Conservation (phyloP, 345 rosid species). For the Brassica rapa region DNA sequence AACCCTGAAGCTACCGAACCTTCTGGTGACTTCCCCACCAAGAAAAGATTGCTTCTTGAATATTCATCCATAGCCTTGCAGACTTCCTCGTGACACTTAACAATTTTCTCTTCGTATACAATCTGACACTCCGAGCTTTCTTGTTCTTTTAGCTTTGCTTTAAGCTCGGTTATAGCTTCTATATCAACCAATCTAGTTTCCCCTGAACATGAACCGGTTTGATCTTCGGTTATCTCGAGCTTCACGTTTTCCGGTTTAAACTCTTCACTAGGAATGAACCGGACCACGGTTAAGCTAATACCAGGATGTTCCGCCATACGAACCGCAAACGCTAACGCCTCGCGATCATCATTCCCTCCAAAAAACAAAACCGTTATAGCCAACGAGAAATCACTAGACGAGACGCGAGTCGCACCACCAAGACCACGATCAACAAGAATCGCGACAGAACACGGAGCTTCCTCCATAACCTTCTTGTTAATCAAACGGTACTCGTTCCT, state of each 20-base stretch:
- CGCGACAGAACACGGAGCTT: constrained; percentile 75
- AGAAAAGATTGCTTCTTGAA: constrained; percentile 49
- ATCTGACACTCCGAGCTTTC: constrained; percentile 29
- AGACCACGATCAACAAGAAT: constrained; percentile 85
- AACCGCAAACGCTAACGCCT: constrained; percentile 74
- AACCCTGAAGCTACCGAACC: constrained; percentile 45
- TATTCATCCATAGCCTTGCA: constrained; percentile 35
- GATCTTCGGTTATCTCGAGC: constrained; percentile 40
- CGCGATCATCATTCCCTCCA: constrained; percentile 81
- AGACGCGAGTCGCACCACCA: constrained; percentile 69
- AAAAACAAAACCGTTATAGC: constrained; percentile 63
- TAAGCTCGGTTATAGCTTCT: constrained; percentile 42
- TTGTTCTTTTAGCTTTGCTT: constrained; percentile 29
- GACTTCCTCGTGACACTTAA: constrained; percentile 44
- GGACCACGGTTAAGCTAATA: constrained; percentile 51
- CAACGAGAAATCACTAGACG: constrained; percentile 67
- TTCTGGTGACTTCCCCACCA: constrained; percentile 60
- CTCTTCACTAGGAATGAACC: constrained; percentile 45
- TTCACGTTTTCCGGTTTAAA: constrained; percentile 44
- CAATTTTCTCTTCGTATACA: constrained; percentile 48
- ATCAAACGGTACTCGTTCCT: constrained; percentile 54
- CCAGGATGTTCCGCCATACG: constrained; percentile 93
- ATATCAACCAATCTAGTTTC: constrained; percentile 40
- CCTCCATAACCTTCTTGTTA: constrained; percentile 63
- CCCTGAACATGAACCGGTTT: neutral